phyloP scores from a whole-genome alignment of 805 yeast genomes.

The Saturnispora serradocipensis region DNA sequence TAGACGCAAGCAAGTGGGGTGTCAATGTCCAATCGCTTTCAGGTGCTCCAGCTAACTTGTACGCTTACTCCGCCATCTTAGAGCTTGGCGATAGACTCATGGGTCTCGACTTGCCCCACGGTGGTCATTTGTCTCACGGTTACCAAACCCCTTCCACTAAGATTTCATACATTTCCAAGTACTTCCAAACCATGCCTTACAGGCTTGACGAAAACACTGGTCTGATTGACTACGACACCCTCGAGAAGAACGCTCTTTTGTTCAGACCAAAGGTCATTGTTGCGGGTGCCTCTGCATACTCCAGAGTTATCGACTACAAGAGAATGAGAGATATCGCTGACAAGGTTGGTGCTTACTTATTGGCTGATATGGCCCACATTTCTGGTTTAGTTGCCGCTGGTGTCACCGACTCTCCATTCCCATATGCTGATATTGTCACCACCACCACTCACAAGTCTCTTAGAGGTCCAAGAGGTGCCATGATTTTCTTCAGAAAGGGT shows the following conservation, averaged over 20 bases:
- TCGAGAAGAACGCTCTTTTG: slow-evolving; percentile 81
- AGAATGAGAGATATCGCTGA: slow-evolving; percentile 96
- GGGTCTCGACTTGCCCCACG: slow-evolving; percentile 98
- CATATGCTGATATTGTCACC: slow-evolving; percentile 94
- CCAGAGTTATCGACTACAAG: slow-evolving; percentile 92
- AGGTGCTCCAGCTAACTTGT: slow-evolving; percentile 96
- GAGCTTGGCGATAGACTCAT: slow-evolving; percentile 93
- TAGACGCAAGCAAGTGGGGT: slow-evolving; percentile 86
- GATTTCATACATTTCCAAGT: slow-evolving; percentile 92
- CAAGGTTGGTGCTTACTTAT: slow-evolving; percentile 91
- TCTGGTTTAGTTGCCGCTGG: slow-evolving; percentile 94
- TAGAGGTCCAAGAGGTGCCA: slow-evolving; percentile 99
- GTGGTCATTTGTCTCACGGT: slow-evolving; percentile 98
- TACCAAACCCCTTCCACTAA: slow-evolving; percentile 91
- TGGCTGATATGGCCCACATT: slow-evolving; percentile 98
- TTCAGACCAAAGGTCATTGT: slow-evolving; percentile 95
- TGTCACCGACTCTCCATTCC: slow-evolving; percentile 93
- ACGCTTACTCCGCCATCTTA: slow-evolving; percentile 92
- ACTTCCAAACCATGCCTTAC: slow-evolving; percentile 98
- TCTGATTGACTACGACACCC: slow-evolving; percentile 88
- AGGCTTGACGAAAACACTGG: slow-evolving; percentile 90
- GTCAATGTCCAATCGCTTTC: slow-evolving; percentile 94
- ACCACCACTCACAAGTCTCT: slow-evolving; percentile 98
- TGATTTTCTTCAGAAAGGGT: slow-evolving; percentile 98
- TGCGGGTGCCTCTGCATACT: slow-evolving; percentile 98